Evolutionary conservation across 192 early-diverging fungal genomes (phyloP).

Genomic region (Coemansia sp.): DNA sequence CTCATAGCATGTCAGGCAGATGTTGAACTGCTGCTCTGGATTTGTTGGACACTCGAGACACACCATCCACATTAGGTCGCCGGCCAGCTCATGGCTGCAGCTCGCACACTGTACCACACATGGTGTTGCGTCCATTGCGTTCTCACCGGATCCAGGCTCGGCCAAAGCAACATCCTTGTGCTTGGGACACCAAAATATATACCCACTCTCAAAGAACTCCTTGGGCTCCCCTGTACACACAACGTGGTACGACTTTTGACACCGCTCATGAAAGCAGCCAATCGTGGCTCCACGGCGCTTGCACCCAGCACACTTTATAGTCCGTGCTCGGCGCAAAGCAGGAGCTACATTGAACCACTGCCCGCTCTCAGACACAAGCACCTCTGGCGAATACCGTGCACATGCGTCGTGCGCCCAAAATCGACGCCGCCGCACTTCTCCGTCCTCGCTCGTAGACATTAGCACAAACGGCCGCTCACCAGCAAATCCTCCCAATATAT

Average conservation of each 20-base stretch:
- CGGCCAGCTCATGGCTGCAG: slow-evolving; percentile 25
- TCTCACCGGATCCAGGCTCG: not conserved
- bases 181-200: slow-evolving; percentile 84
- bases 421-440: slow-evolving; percentile 51
- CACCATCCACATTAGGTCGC: slow-evolving; percentile 52
- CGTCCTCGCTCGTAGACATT: slow-evolving; percentile 54
- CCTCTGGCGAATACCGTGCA: slow-evolving; percentile 82
- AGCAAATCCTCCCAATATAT: slow-evolving; percentile 24
- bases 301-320: slow-evolving; percentile 73
- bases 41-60: slow-evolving; percentile 43
- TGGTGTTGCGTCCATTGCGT: slow-evolving; percentile 18
- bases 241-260: slow-evolving; percentile 79
- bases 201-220: slow-evolving; percentile 72
- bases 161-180: slow-evolving; percentile 57
- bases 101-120: slow-evolving; percentile 42
- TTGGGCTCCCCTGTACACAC: slow-evolving; percentile 72
- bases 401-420: slow-evolving; percentile 89
- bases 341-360: slow-evolving; percentile 84
- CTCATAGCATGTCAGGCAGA: slow-evolving; percentile 51
- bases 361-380: slow-evolving; percentile 63
- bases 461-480: slow-evolving; percentile 58
- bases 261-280: slow-evolving; percentile 85
- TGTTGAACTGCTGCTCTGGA: slow-evolving; percentile 27
- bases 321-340: slow-evolving; percentile 70
- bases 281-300: slow-evolving; percentile 80